Evolutionary conservation across 345 rosid genomes (phyloP).

Genomic region (Noccaea bulbosa): DNA sequence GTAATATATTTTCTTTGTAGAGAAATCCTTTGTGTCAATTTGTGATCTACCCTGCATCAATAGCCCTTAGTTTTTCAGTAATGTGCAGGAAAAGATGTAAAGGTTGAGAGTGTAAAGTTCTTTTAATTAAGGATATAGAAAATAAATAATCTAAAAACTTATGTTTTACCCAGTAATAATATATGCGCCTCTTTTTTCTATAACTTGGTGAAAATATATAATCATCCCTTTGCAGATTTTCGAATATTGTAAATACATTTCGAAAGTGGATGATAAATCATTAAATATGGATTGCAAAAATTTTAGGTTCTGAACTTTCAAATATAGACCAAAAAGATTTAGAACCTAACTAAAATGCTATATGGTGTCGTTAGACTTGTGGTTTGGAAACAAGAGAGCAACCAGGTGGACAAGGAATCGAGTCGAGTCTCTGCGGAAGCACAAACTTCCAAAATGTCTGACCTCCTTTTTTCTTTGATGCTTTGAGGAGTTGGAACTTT

Average conservation of each 20-base stretch:
- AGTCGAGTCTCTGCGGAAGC: neutral
- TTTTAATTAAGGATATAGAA: neutral
- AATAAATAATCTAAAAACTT: conserved; percentile 12
- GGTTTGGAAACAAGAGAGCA: neutral
- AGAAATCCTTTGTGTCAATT: too few relatives aligned
- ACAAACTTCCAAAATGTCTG: neutral
- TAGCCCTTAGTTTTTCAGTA: too few relatives aligned
- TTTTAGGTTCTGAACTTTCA: too few relatives aligned
- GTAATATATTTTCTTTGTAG: too few relatives aligned
- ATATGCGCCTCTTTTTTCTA: neutral
- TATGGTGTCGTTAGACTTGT: too few relatives aligned
- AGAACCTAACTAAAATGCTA: too few relatives aligned
- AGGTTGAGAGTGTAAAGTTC: conserved; percentile 42
- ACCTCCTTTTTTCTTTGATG: neutral
- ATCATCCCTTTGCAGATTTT: too few relatives aligned
- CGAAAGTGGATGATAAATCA: too few relatives aligned
- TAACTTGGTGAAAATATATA: neutral
- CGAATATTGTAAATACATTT: too few relatives aligned
- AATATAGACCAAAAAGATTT: too few relatives aligned
- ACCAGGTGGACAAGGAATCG: neutral
- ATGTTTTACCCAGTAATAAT: conserved; percentile 14
- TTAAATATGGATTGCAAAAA: too few relatives aligned
- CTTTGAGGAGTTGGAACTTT: neutral
- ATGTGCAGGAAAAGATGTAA: conserved; percentile 32
- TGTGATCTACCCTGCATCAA: too few relatives aligned